Percentiles rank a stretch among this genome's conserved stretches.
Conservation (phyloP, 768 basidiomycete species). For the Boletus rubropictus region DNA sequence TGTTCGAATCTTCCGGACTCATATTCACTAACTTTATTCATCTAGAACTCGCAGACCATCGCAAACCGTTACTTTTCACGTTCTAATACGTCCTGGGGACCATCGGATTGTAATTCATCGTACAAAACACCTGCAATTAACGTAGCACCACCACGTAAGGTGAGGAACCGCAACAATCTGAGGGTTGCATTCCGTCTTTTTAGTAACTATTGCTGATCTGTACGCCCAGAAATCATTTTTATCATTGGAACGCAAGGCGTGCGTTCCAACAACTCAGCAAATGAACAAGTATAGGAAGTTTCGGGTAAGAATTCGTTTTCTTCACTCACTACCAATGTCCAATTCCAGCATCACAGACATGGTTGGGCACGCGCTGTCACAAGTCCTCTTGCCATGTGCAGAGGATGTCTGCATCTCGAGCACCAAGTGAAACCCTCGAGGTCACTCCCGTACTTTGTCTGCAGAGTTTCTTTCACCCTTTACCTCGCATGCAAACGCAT, state of each 20-base stretch:
- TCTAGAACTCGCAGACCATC: background rate
- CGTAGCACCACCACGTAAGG: background rate
- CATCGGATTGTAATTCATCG: background rate
- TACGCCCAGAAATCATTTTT: constrained; percentile 4
- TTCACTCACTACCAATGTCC: background rate
- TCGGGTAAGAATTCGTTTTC: constrained; percentile 2
- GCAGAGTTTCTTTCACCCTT: background rate
- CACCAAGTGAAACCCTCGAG: background rate
- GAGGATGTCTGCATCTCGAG: background rate
- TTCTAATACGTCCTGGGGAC: background rate
- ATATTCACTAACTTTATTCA: background rate
- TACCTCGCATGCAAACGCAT: background rate
- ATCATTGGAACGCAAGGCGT: background rate
- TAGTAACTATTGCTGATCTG: background rate
- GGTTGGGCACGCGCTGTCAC: background rate
- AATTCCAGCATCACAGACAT: constrained; percentile 1
- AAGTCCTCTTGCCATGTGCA: background rate
- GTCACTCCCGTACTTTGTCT: background rate
- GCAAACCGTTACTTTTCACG: background rate
- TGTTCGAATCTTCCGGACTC: background rate
- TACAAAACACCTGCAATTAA: background rate
- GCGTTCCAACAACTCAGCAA: background rate
- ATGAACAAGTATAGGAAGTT: background rate
- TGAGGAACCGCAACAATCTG: background rate
- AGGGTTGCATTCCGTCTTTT: background rate